Evolutionary conservation across 768 basidiomycete species (phyloP), one percentile per base, ranked within the genome.

Genomic region (Phlebiopsis flavidoalba): DNA sequence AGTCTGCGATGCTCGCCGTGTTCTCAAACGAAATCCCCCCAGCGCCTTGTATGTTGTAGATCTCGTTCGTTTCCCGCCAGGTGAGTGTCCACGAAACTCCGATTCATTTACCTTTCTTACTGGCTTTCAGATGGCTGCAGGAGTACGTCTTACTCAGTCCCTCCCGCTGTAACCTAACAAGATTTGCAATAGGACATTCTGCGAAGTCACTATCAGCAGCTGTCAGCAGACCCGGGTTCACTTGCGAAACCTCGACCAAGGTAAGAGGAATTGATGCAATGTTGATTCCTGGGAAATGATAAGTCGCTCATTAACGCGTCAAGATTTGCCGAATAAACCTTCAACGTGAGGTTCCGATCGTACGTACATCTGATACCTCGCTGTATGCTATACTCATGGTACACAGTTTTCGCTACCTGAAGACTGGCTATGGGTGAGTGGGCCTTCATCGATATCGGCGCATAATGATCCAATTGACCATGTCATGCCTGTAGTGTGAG

Each of bases 1-100:
- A 31, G 6, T 31, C 26, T 31, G 26, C 26, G 26, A 31, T 6
- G 26, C 26, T 31, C 26, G 6, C 26, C 6, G 26, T 31, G 26
- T 31, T 31, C 26, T 31, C 26, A 31, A 31, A 31, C 26, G 26
- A 2, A 31, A 31, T 31, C 26, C 26, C 6, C 43, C 3, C 48
- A 97, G 95, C 72, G 97, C 97, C 0, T 77, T 99, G 4, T 99
- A 98, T 71, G 93, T 98, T 12, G 86, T 99, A 51, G 97, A 98
- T 73, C 84, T 99, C 10, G 91, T 93, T 50, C 86, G 91, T 40
- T 98, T 99, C 84, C n/a, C 86, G 97, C 65, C 90, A 95, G 77
- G 89, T 91, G 63, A 21, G 79, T 69, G 19, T 5, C 33, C 35
- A n/a, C 4, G 46, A 26, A 3, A 8, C 57, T 37, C 37, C 14